Conservation (phyloP, 768 basidiomycete species). For the Xerocomellus chrysenteron region DNA sequence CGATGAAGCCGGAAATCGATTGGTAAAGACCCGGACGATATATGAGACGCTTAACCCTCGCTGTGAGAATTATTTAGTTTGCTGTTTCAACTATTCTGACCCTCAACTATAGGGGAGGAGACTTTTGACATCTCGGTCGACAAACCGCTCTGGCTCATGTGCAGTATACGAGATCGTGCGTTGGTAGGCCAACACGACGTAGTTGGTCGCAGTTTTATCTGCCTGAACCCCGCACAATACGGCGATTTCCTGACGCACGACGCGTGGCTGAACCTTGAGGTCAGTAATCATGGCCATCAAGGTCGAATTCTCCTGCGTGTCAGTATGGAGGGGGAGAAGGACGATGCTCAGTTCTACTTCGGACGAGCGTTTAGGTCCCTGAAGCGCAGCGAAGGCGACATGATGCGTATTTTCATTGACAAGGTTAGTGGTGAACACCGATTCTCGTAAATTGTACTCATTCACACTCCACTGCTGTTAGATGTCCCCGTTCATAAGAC, state of each 20-base stretch:
- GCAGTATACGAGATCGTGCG: constrained; percentile 88
- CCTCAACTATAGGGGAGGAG: constrained; percentile 75
- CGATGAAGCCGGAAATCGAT: constrained; percentile 83
- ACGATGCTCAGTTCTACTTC: constrained; percentile 97
- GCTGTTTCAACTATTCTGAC: constrained; percentile 4
- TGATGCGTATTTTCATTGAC: constrained; percentile 95
- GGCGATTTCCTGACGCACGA: constrained; percentile 90
- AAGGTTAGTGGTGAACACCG: constrained; percentile 55
- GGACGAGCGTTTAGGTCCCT: constrained; percentile 92
- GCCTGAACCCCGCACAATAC: constrained; percentile 85
- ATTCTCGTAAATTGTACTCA: neutral
- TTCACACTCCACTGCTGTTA: constrained; percentile 30
- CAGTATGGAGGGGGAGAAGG: constrained; percentile 99
- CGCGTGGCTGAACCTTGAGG: constrained; percentile 88
- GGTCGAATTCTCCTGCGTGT: constrained; percentile 85
- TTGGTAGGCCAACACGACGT: constrained; percentile 91
- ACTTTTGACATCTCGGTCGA: constrained; percentile 94
- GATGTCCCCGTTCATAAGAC: constrained; percentile 94
- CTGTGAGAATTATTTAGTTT: constrained; percentile 53
- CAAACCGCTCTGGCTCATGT: constrained; percentile 95
- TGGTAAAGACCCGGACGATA: constrained; percentile 94
- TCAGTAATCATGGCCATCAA: constrained; percentile 40
- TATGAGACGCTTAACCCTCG: constrained; percentile 89
- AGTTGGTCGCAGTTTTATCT: constrained; percentile 88
- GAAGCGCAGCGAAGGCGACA: constrained; percentile 91